Percentiles rank a stretch among this genome's conserved stretches.
These are phyloP conservation scores for Cercospora citrullina DNA, from an alignment of 2,329 filamentous ascomycete genomes.

Conservation along the genomic window DNA sequence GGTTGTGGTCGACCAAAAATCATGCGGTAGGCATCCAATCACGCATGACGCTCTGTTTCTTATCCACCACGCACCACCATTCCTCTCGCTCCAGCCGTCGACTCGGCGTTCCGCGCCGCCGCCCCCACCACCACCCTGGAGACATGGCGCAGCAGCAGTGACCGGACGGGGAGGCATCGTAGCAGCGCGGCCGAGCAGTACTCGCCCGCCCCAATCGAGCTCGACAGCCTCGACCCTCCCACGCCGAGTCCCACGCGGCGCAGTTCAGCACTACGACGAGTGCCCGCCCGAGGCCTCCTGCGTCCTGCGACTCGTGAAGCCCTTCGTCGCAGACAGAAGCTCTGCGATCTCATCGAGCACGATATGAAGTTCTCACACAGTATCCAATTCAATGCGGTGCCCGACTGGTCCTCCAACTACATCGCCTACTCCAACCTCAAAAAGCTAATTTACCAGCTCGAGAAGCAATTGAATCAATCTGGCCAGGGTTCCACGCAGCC, in stretches of 20 bases:
- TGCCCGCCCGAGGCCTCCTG: constrained; percentile 3
- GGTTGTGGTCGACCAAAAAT: constrained; percentile 1
- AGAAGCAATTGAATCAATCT: constrained; percentile 72
- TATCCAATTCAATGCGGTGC: constrained; percentile 98
- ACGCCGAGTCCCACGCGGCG: constrained; percentile 16
- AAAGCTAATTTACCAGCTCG: constrained; percentile 95
- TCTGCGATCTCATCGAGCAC: constrained; percentile 69
- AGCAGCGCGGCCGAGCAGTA: constrained; percentile 5
- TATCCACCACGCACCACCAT: background rate
- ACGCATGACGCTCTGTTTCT: constrained; percentile 1
- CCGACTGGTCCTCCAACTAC: constrained; percentile 98
- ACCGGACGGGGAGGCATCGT: constrained; percentile 9
- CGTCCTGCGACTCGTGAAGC: constrained; percentile 18
- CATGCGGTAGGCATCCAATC: constrained; percentile 6
- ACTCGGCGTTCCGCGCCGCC: constrained; percentile 13
- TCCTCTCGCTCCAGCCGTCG: constrained; percentile 3
- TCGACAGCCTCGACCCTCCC: constrained; percentile 32
- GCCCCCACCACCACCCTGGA: constrained; percentile 13
- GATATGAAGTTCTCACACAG: constrained; percentile 99
- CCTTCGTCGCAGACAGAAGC: constrained; percentile 55
- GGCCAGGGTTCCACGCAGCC: constrained; percentile 21
- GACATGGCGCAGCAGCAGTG: constrained; percentile 17
- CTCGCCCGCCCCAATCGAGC: constrained; percentile 24
- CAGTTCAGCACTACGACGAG: background rate
- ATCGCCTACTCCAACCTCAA: constrained; percentile 98